Conservation (phyloP, 2,329 filamentous ascomycete species). For the Cercospora sojina region DNA sequence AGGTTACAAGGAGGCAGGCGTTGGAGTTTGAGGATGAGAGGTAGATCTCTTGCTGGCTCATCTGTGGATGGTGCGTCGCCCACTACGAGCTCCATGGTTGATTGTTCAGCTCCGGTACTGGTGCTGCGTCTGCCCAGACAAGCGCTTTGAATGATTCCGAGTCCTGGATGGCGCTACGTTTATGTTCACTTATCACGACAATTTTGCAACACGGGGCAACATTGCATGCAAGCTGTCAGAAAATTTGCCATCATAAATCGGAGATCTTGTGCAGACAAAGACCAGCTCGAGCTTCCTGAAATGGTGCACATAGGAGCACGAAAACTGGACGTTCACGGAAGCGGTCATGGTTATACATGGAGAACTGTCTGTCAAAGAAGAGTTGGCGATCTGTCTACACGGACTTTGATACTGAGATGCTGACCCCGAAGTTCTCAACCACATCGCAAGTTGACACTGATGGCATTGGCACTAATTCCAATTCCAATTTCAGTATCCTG, state of each 20-base stretch:
- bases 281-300: neutral
- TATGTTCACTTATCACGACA: neutral
- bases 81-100: neutral
- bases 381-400: neutral
- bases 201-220: neutral
- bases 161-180: neutral
- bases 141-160: neutral
- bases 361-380: neutral
- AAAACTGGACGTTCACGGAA: neutral
- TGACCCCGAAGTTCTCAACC: neutral
- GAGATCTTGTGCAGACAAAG: neutral
- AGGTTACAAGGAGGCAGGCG: slow-evolving; percentile 42
- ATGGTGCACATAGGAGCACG: neutral
- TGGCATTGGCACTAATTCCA: too few relatives aligned
- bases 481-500: too few relatives aligned
- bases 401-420: neutral
- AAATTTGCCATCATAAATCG: neutral
- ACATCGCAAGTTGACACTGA: neutral
- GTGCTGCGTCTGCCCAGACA: too few relatives aligned
- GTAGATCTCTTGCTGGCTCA: neutral
- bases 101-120: neutral
- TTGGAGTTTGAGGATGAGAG: slow-evolving; percentile 32
- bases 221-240: neutral
- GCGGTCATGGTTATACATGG: neutral
- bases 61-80: neutral